Percentiles rank a stretch among this genome's conserved stretches.
These are phyloP conservation scores for Yarrowia keelungensis DNA, from an alignment of 805 yeast species.

Conservation along the genomic window DNA sequence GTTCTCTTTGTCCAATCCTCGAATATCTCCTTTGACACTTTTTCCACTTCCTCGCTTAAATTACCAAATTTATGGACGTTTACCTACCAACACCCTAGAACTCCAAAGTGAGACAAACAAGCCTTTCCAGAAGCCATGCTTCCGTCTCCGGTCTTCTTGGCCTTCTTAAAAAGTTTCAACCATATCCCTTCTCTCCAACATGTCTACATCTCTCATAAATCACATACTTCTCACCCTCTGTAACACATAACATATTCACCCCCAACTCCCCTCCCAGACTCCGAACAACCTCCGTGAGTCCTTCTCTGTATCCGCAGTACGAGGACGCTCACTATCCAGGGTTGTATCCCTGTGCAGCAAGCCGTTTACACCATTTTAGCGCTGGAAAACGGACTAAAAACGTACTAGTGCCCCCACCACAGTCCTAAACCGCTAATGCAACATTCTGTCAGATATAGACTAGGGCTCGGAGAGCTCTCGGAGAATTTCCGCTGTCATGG, in stretches of 20 bases:
- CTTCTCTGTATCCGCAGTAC: no score
- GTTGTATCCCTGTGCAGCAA: not conserved
- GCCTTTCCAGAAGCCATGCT: no score
- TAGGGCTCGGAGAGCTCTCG: not conserved
- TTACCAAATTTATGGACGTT: no score
- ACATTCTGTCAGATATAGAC: not conserved
- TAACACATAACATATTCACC: not conserved
- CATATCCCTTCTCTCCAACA: no score
- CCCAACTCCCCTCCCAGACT: not conserved
- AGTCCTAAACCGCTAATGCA: not conserved
- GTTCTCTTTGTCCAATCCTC: no score
- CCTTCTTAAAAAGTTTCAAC: no score
- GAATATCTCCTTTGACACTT: no score
- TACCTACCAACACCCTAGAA: no score
- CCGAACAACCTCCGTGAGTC: not conserved
- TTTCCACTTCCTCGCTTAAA: no score
- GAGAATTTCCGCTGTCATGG: not conserved
- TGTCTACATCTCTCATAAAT: no score
- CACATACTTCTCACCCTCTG: not conserved
- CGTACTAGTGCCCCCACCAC: not conserved
- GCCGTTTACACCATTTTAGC: conserved; percentile 4
- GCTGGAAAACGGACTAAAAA: not conserved
- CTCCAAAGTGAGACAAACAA: no score
- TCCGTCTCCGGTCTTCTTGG: no score
- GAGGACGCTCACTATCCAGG: not conserved